phyloP scores from a whole-genome alignment of 768 basidiomycete genomes.

The Serpula lacrymans region DNA sequence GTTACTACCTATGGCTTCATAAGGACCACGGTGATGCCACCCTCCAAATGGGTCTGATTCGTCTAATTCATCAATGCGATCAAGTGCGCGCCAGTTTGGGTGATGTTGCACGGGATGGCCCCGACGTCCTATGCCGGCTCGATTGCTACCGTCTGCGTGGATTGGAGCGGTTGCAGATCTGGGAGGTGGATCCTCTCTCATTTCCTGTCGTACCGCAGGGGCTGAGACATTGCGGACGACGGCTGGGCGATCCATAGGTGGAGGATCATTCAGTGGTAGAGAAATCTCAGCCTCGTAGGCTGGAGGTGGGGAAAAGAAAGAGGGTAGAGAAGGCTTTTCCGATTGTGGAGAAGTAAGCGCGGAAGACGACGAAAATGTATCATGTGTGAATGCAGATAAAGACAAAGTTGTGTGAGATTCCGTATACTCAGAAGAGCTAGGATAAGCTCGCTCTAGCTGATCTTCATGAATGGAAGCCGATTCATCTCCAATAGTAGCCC shows the following conservation, averaged over 20 bases:
- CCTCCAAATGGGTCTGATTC: constrained; percentile 69
- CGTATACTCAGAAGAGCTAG: too few species aligned
- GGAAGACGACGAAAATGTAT: constrained; percentile 11
- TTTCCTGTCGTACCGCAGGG: constrained; percentile 2
- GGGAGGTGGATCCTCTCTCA: constrained; percentile 1
- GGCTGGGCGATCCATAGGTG: not conserved
- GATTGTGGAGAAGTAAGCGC: constrained; percentile 3
- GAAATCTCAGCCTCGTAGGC: not conserved
- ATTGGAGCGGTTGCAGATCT: constrained; percentile 1
- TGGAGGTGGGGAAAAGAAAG: not conserved
- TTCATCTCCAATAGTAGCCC: too few species aligned
- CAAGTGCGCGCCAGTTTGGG: constrained; percentile 37
- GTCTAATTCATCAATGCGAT: constrained; percentile 76
- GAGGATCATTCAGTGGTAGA: not conserved
- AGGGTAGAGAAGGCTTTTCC: constrained; percentile 1
- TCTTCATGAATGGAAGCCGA: too few species aligned
- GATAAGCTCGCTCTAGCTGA: too few species aligned
- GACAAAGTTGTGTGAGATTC: constrained; percentile 4
- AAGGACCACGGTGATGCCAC: constrained; percentile 73
- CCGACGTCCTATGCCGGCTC: constrained; percentile 10
- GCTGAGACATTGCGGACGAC: not conserved
- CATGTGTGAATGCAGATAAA: constrained; percentile 10
- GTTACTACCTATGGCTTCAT: constrained; percentile 52
- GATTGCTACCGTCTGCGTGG: constrained; percentile 5
- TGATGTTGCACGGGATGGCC: constrained; percentile 25